Conservation (phyloP, 108 stramenopile species). For the Nitzschia putrida region DNA sequence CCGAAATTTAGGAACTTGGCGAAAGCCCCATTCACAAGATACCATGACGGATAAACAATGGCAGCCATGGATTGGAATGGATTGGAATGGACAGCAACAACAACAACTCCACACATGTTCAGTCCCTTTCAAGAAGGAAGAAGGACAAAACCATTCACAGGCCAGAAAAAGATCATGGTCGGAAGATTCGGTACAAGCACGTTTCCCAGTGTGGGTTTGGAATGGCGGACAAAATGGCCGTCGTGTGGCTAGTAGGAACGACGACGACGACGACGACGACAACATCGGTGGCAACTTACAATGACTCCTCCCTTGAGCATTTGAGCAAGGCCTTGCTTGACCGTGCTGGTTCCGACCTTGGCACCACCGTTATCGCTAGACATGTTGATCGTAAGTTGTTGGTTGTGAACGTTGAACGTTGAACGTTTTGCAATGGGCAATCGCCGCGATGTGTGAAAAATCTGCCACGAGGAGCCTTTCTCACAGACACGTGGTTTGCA, state of each 20-base stretch:
- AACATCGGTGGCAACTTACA: slow-evolving; percentile 58
- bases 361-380: slow-evolving; percentile 44
- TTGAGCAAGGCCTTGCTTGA: slow-evolving; percentile 94
- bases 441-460: neutral
- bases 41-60: neutral
- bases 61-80: neutral
- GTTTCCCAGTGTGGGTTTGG: too few species aligned
- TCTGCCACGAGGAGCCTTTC: neutral
- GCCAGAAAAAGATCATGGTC: neutral
- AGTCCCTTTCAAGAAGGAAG: too few species aligned
- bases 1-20: neutral
- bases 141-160: neutral
- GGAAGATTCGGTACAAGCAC: neutral
- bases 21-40: neutral
- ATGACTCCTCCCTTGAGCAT: slow-evolving; percentile 99
- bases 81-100: neutral
- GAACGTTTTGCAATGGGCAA: neutral
- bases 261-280: too few species aligned
- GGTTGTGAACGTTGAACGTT: slow-evolving; percentile 17
- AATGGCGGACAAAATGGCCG: too few species aligned
- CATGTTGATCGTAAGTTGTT: slow-evolving; percentile 32
- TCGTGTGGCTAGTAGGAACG: too few species aligned
- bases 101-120: neutral
- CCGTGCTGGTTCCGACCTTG: slow-evolving; percentile 79
- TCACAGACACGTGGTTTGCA: neutral